Evolutionary conservation across 768 basidiomycete genomes (phyloP), one percentile per base, ranked within the genome.

Genomic region (Mrakia gelida): DNA sequence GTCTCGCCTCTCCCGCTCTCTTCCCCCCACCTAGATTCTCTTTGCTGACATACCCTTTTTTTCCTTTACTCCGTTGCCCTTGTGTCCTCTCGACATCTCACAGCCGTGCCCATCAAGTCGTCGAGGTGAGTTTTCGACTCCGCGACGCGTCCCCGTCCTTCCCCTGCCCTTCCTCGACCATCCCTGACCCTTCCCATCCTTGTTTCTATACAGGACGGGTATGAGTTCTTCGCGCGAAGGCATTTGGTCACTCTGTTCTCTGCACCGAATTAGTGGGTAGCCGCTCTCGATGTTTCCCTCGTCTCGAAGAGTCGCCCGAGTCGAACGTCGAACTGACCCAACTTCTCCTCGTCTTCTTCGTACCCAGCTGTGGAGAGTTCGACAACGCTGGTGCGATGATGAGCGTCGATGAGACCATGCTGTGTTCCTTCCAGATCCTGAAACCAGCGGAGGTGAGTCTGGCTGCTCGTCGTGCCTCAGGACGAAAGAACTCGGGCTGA

Each of bases 341-440:
- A 49, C 1, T 16, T 34, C 30, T 30, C 2, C 32, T 52, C 21
- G 3, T 34, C 49, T 52, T 28, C 30, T 15, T 54, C 56, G 18
- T 49, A 41, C 59, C 45, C 72, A 73, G 70, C 56, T 78, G 72
- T 71, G 92, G 94, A 80, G 92, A 98, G 87, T 99, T 99, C 82
- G 96, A 99, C 85, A 99, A 99, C 85, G 95, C 96, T 6, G 96
- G 96, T 54, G 96, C 96, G 49, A 99, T 99, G 96, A 99, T 98
- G 96, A 95, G 93, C 82, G 96, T 99, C 62, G 96, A 98, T 82
- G 96, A 98, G 86, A 97, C 96, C 13, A 85, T 98, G 80, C 85
- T 98, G 80, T 98, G 96, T 86, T 98, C 95, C 11, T 98, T 98
- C 93, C 96, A 98, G 95, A 99, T 99, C 80, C 88, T 99, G 82